These are phyloP conservation scores for Aspergillus felis DNA, from an alignment of 2,329 filamentous ascomycete species.

Conservation along the genomic window DNA sequence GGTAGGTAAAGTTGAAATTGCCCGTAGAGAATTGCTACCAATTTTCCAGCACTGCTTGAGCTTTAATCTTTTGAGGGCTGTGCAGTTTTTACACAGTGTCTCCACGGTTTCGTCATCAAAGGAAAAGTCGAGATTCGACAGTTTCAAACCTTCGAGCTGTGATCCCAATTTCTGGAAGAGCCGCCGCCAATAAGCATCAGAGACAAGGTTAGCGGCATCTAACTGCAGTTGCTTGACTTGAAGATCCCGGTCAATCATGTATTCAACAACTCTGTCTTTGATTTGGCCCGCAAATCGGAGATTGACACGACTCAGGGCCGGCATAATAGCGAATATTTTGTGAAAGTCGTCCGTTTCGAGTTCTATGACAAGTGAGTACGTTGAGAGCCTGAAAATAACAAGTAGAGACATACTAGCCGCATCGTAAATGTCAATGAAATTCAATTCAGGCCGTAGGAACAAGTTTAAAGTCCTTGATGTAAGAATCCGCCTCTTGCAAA, in stretches of 20 bases:
- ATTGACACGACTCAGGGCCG: slow-evolving; percentile 66
- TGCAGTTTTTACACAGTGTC: slow-evolving; percentile 61
- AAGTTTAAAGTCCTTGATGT: slow-evolving; percentile 45
- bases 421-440: slow-evolving; percentile 58
- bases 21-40: slow-evolving; percentile 60
- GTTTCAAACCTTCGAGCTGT: slow-evolving; percentile 64
- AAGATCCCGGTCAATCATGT: slow-evolving; percentile 68
- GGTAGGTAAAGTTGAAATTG: slow-evolving; percentile 58
- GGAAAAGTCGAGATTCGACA: slow-evolving; percentile 80
- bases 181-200: slow-evolving; percentile 68
- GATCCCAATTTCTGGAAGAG: slow-evolving; percentile 64
- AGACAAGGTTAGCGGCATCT: slow-evolving; percentile 78
- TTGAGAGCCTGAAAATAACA: slow-evolving; percentile 2
- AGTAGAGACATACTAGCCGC: slow-evolving; percentile 48
- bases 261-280: slow-evolving; percentile 79
- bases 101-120: slow-evolving; percentile 68
- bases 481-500: slow-evolving; percentile 60
- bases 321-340: slow-evolving; percentile 72
- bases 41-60: slow-evolving; percentile 75
- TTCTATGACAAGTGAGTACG: slow-evolving; percentile 43
- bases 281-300: slow-evolving; percentile 85
- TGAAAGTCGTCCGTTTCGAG: slow-evolving; percentile 73
- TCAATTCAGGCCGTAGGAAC: slow-evolving; percentile 51
- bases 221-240: slow-evolving; percentile 71
- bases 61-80: slow-evolving; percentile 70